Conservation (phyloP, 2,329 filamentous ascomycete genomes). For the Leptographium radiaticola region DNA sequence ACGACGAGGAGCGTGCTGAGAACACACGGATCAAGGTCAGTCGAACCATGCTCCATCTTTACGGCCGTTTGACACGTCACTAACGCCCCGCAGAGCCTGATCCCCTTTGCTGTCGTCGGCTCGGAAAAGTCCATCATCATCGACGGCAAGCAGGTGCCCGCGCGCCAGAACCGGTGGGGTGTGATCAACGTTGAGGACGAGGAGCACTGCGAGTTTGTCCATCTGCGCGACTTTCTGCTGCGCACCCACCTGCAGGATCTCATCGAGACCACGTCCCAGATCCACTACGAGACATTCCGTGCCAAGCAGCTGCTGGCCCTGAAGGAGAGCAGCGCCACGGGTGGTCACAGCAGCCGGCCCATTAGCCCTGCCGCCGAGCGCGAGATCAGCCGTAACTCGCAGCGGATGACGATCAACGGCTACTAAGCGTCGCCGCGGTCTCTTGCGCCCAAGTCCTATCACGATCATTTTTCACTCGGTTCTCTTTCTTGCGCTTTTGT, state of each 20-base stretch:
- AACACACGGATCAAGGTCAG: slow-evolving; percentile 93
- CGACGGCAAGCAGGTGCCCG: slow-evolving; percentile 92
- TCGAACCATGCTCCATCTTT: neutral
- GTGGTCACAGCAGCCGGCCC: slow-evolving; percentile 65
- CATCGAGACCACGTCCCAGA: slow-evolving; percentile 98
- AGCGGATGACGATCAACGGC: slow-evolving; percentile 97
- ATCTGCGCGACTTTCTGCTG: slow-evolving; percentile 95
- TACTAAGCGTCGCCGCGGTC: slow-evolving; percentile 47
- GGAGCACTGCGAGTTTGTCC: slow-evolving; percentile 98
- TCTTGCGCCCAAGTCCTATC: neutral
- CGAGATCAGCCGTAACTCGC: slow-evolving; percentile 91
- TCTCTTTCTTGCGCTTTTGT: neutral
- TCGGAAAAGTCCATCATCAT: slow-evolving; percentile 98
- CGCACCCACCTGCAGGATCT: slow-evolving; percentile 97
- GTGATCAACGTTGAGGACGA: slow-evolving; percentile 99
- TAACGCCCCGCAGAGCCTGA: slow-evolving; percentile 51
- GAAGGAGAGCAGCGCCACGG: slow-evolving; percentile 89
- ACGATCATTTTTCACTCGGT: neutral
- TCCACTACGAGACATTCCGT: slow-evolving; percentile 99
- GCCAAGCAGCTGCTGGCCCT: slow-evolving; percentile 95
- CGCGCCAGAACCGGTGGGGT: slow-evolving; percentile 97
- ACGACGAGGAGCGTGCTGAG: slow-evolving; percentile 86
- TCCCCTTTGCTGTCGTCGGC: slow-evolving; percentile 94
- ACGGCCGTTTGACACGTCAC: neutral
- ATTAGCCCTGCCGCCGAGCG: slow-evolving; percentile 92